These are phyloP conservation scores for Leccinum obscurum DNA, from an alignment of 768 basidiomycete genomes.

Conservation along the genomic window DNA sequence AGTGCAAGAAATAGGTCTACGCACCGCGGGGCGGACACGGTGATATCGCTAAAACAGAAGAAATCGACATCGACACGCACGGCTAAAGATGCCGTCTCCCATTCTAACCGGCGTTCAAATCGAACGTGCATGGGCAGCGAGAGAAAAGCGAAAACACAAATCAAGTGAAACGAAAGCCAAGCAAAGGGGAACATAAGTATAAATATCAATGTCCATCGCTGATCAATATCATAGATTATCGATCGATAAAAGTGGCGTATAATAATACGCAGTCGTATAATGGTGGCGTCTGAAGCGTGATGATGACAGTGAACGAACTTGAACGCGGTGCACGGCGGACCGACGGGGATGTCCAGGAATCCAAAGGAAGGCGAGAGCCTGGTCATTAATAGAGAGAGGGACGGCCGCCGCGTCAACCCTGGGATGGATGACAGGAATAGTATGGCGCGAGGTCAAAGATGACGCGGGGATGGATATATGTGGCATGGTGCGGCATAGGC, in stretches of 20 bases:
- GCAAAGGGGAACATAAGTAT: background rate
- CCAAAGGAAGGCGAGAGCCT: background rate
- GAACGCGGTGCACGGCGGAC: background rate
- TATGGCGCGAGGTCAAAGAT: background rate
- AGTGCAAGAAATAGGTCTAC: no score
- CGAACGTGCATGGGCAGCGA: background rate
- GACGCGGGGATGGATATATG: background rate
- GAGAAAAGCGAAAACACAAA: background rate
- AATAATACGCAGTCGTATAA: background rate
- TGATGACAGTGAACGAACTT: background rate
- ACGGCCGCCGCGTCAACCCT: background rate
- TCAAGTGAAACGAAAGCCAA: background rate
- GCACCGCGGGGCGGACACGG: no score
- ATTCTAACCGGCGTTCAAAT: background rate
- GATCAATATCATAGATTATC: background rate
- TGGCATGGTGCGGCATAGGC: background rate
- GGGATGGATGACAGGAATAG: background rate
- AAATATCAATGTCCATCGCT: background rate
- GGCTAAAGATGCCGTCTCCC: no score
- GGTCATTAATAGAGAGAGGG: background rate
- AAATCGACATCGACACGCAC: no score
- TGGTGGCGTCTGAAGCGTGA: background rate
- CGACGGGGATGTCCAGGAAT: background rate
- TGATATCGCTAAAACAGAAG: no score
- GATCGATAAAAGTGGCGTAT: background rate